phyloP scores from a whole-genome alignment of 306 rosid species.

The Acacia melanoxylon region DNA sequence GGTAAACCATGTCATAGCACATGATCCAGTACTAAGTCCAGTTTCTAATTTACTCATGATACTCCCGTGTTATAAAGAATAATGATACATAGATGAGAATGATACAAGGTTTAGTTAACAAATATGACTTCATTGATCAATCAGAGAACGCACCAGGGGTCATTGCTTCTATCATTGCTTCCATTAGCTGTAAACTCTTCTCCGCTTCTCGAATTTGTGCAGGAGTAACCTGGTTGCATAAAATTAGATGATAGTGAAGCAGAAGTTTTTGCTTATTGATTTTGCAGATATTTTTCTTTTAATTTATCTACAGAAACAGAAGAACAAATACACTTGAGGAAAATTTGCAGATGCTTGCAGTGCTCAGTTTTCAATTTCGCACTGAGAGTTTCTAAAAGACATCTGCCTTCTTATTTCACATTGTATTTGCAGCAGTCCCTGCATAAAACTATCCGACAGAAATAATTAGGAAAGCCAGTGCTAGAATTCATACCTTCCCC shows the following conservation, averaged over 20 bases:
- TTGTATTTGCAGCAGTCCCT: not conserved
- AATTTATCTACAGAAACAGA: slow-evolving; percentile 10
- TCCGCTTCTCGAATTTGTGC: slow-evolving; percentile 98
- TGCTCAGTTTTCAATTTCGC: slow-evolving; percentile 28
- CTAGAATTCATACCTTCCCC: slow-evolving; percentile 75
- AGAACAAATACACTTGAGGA: slow-evolving; percentile 2
- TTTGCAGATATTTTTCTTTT: not conserved
- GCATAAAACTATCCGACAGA: slow-evolving; percentile 1
- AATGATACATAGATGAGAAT: slow-evolving; percentile 13
- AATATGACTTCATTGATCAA: slow-evolving; percentile 19
- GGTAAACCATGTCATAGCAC: slow-evolving; percentile 11
- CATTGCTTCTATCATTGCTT: slow-evolving; percentile 96
- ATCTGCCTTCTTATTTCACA: slow-evolving; percentile 11
- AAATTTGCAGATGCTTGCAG: slow-evolving; percentile 12
- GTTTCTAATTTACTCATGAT: slow-evolving; percentile 7
- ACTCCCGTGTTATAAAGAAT: slow-evolving; percentile 15
- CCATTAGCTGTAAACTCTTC: slow-evolving; percentile 85
- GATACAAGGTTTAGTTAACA: slow-evolving; percentile 14
- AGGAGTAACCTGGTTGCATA: slow-evolving; percentile 78
- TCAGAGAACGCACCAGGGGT: slow-evolving; percentile 67
- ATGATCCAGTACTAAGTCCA: slow-evolving; percentile 1
- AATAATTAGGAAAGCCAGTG: slow-evolving; percentile 8
- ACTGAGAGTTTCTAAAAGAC: slow-evolving; percentile 2
- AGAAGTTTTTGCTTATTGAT: not conserved
- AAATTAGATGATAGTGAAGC: not conserved